These are phyloP conservation scores for Potentilla sterilis DNA, from an alignment of 306 rosid genomes.

Conservation along the genomic window DNA sequence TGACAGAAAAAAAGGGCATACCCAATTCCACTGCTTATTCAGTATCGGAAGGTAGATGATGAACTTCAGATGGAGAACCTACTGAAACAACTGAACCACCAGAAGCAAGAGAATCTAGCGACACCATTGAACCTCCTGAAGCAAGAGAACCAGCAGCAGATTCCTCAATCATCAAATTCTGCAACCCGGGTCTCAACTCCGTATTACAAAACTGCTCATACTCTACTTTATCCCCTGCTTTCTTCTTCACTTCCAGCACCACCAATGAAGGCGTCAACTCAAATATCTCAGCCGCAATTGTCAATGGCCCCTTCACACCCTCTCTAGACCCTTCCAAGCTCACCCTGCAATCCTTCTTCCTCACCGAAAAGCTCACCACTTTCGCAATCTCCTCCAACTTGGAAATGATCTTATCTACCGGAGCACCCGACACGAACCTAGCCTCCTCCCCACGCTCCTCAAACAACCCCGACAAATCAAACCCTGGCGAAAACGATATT, in stretches of 20 bases:
- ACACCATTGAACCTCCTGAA: background rate
- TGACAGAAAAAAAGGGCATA: conserved; percentile 22
- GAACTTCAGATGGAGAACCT: conserved; percentile 30
- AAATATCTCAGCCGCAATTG: conserved; percentile 84
- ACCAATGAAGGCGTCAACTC: conserved; percentile 77
- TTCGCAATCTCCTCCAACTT: conserved; percentile 84
- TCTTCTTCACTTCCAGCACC: conserved; percentile 83
- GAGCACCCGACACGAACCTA: conserved; percentile 68
- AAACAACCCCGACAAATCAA: conserved; percentile 85
- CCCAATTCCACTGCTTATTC: conserved; percentile 33
- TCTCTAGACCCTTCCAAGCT: conserved; percentile 83
- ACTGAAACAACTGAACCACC: background rate
- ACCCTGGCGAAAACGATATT: conserved; percentile 71
- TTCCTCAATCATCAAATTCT: conserved; percentile 56
- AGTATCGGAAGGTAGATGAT: conserved; percentile 24
- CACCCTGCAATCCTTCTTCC: conserved; percentile 89
- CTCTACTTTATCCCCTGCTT: conserved; percentile 77
- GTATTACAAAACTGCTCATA: conserved; percentile 60
- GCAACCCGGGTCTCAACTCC: conserved; percentile 66
- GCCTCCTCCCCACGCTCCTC: conserved; percentile 78
- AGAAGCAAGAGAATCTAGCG: conserved; percentile 12
- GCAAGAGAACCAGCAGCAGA: conserved; percentile 14
- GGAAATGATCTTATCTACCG: conserved; percentile 66
- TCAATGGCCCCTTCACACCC: conserved; percentile 78
- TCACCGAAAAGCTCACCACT: conserved; percentile 67